Conservation (phyloP, 495 filamentous ascomycete species). For the Hypoxylon intermedium region DNA sequence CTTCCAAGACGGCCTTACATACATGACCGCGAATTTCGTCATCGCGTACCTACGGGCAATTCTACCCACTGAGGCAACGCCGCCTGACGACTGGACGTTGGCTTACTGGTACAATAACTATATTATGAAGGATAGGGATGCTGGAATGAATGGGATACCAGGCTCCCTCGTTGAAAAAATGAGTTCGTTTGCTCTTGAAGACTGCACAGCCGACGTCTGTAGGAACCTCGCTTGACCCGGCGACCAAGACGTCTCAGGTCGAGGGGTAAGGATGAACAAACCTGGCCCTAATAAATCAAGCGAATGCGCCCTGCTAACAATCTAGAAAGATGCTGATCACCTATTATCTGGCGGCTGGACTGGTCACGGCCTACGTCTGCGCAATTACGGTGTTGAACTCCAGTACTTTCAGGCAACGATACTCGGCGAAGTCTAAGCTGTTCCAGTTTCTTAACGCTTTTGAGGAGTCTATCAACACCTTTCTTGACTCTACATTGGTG, state of each 20-base stretch:
- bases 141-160: neutral
- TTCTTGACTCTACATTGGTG: constrained; percentile 16
- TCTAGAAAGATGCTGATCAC: constrained; percentile 9
- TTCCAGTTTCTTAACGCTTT: neutral
- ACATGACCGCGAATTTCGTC: neutral
- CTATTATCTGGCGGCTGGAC: constrained; percentile 7
- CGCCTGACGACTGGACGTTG: neutral
- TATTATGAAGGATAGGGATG: neutral
- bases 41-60: neutral
- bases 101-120: constrained; percentile 7
- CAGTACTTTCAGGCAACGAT: neutral
- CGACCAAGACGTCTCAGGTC: constrained; percentile 15
- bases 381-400: neutral
- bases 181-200: neutral
- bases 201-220: constrained; percentile 4
- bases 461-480: constrained; percentile 17
- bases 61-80: neutral
- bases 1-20: neutral
- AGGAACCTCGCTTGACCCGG: constrained; percentile 12
- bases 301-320: neutral
- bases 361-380: constrained; percentile 7
- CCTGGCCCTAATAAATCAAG: neutral
- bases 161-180: neutral
- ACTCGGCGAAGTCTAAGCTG: neutral
- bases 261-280: constrained; percentile 5